Percentiles rank a stretch among this genome's conserved stretches.
phyloP scores from a whole-genome alignment of 257 asterid species.

The Solanum sejunctum region DNA sequence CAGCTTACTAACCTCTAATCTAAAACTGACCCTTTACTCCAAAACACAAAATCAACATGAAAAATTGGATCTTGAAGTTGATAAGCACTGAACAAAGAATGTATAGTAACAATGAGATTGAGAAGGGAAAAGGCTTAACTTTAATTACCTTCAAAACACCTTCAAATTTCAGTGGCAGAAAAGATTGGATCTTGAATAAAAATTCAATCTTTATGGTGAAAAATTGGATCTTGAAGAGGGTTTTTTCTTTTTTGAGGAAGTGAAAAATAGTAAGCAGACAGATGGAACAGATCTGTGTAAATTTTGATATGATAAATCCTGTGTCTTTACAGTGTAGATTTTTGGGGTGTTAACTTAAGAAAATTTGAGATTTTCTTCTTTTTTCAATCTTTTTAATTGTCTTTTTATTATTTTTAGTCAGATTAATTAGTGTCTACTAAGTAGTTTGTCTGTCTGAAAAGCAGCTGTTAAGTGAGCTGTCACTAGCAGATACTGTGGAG shows the following conservation, averaged over 20 bases:
- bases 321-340: neutral
- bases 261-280: neutral
- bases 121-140: neutral
- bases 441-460: neutral
- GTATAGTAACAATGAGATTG: neutral
- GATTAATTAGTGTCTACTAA: neutral
- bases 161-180: neutral
- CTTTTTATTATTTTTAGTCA: neutral
- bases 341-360: neutral
- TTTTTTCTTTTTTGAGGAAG: neutral
- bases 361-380: neutral
- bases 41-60: neutral
- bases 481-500: neutral
- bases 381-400: neutral
- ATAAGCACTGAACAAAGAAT: neutral
- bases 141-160: neutral
- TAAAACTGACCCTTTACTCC: conserved; percentile 7
- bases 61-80: conserved; percentile 27
- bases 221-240: neutral
- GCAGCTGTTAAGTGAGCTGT: neutral
- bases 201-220: neutral
- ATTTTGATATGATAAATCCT: neutral
- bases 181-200: neutral
- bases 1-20: conserved; percentile 20
- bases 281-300: neutral